These are phyloP conservation scores for Kwoniella sp. DNA, from an alignment of 768 basidiomycete genomes.

Conservation along the genomic window DNA sequence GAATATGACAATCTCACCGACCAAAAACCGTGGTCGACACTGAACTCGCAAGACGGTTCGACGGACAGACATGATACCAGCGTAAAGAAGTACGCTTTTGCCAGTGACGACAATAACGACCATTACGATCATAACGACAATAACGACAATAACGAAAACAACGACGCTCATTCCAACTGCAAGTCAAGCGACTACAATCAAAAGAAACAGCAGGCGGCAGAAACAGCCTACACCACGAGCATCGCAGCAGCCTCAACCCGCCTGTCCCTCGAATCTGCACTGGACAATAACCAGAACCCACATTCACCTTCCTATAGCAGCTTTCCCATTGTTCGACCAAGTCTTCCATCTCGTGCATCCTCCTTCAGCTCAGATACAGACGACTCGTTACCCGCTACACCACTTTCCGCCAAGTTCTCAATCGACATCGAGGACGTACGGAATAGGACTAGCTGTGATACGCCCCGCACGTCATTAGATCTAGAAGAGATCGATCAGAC, in stretches of 20 bases:
- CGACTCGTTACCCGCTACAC: slow-evolving; percentile 4
- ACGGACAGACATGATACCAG: background rate
- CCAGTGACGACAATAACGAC: slow-evolving; percentile 6
- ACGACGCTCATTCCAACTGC: slow-evolving; percentile 2
- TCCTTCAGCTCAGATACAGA: slow-evolving; percentile 8
- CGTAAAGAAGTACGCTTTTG: background rate
- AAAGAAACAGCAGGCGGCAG: background rate
- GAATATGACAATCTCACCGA: background rate
- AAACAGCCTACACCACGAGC: background rate
- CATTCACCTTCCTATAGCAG: background rate
- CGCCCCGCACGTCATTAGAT: background rate
- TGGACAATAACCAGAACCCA: too few relatives aligned
- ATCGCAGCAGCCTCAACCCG: background rate
- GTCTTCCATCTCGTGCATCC: slow-evolving; percentile 1
- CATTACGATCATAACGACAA: slow-evolving; percentile 13
- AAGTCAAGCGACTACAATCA: background rate
- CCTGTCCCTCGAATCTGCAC: background rate
- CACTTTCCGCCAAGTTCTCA: slow-evolving; percentile 4
- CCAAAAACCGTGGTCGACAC: too few relatives aligned
- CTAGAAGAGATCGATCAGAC: background rate
- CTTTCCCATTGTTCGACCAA: too few relatives aligned
- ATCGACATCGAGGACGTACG: background rate
- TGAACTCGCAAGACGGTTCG: too few relatives aligned
- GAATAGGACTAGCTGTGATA: background rate
- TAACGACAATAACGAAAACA: slow-evolving; percentile 2